phyloP scores from a whole-genome alignment of 1,284 basidiomycete genomes.

The Termitomyces sp. region DNA sequence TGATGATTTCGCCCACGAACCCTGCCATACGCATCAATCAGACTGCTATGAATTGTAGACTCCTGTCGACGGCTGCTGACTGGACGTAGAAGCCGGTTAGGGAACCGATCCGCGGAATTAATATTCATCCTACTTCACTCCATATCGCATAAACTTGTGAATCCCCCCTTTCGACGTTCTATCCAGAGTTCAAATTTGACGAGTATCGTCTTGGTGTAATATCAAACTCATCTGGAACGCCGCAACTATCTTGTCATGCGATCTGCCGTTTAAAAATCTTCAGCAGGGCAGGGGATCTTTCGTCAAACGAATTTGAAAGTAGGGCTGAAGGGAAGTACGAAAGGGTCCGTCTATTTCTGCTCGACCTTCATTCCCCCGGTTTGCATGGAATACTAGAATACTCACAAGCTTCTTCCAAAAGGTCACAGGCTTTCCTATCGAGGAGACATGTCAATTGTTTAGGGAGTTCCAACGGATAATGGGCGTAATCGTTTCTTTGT shows the following conservation, averaged over 20 bases:
- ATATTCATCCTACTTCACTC: not conserved
- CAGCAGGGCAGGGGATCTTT: not conserved
- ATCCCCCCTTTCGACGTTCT: not conserved
- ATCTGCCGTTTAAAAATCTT: not conserved
- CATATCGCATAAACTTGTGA: not conserved
- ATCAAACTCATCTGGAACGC: not conserved
- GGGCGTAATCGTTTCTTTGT: not conserved
- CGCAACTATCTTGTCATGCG: not conserved
- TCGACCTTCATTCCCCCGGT: not conserved
- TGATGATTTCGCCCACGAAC: not conserved
- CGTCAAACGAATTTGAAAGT: not conserved
- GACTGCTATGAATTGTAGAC: not conserved
- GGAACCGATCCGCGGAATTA: not conserved
- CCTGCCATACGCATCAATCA: not conserved
- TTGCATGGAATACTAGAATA: not conserved
- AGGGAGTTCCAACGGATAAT: not conserved
- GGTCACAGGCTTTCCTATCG: not conserved
- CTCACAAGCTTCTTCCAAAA: not conserved
- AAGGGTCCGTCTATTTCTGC: not conserved
- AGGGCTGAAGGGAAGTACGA: not conserved
- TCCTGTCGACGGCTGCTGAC: not conserved
- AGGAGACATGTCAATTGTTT: no score
- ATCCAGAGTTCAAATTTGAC: not conserved
- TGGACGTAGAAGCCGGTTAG: not conserved
- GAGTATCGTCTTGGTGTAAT: not conserved